Evolutionary conservation across 1,139 yeast genomes (phyloP), one percentile per base, ranked within the genome.

Genomic region (Zygoascus sp.): DNA sequence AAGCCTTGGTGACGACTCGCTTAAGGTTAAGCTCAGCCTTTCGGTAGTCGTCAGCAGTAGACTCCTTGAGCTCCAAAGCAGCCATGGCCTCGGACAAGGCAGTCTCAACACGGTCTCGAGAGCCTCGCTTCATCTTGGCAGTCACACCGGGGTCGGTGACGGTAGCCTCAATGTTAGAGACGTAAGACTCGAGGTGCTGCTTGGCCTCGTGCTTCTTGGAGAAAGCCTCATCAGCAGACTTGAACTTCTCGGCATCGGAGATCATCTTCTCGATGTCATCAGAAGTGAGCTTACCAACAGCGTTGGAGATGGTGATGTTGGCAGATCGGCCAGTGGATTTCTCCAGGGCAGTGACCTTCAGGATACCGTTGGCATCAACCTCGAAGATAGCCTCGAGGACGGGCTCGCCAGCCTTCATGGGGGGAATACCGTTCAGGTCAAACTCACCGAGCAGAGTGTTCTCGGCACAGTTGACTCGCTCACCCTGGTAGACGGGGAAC

Each of bases 401-500:
- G 78, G 97, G 97, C 77, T 90, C 97, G 77, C 97, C 97, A 75
- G 96, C 97, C 74, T 84, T 87, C 90, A 92, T 81, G 74, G 97
- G 97, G 73, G 98, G 98, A 66, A 92, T 88, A 77, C 92, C 92
- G 81, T 87, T 88, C 74, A 92, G 86, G 83, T 92, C 97, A 76
- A 92, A 92, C 80, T 92, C 97, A 81, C 98, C 98, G 73, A 92
- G 86, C 72, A 90, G 83, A 70, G 97, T 89, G 95, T 92, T 92
- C 79, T 92, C 97, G 64, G 88, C 73, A 82, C 97, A 90, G 95
- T 90, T 92, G 70, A 89, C 96, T 82, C 98, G 96, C 80, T 92
- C 98, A 84, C 98, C 98, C 79, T 92, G 97, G 90, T 90, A 92
- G 58, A 92, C 97, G 75, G 97, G 98, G 96, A 92, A 90, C 75